These are phyloP conservation scores for Xylariaceae sp. DNA, from an alignment of 2,329 filamentous ascomycete species.

Conservation along the genomic window DNA sequence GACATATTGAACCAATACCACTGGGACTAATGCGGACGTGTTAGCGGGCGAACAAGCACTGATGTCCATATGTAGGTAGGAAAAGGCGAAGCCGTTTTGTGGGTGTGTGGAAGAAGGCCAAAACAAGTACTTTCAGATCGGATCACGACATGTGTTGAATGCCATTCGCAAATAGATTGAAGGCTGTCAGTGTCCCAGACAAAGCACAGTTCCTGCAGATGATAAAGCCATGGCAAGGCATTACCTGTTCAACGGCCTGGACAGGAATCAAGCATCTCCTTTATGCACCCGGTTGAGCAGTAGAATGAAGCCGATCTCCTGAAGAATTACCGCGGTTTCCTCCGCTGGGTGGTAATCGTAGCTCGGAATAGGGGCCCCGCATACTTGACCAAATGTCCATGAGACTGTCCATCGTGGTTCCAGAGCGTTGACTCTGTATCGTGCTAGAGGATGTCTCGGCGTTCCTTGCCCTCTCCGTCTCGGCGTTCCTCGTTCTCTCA, in stretches of 20 bases:
- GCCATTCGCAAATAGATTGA: background rate
- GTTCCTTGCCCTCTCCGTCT: conserved; percentile 26
- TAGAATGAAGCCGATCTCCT: conserved; percentile 28
- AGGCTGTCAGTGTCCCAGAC: background rate
- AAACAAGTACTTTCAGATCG: background rate
- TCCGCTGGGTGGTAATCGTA: conserved; percentile 40
- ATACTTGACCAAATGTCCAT: conserved; percentile 17
- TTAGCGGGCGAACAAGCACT: background rate
- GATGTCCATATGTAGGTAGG: background rate
- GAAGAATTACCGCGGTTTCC: conserved; percentile 18
- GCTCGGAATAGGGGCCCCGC: conserved; percentile 28
- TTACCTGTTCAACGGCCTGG: too few species aligned
- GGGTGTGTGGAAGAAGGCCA: background rate
- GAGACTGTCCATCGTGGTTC: conserved; percentile 13
- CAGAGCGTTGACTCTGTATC: conserved; percentile 8
- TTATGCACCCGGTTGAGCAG: conserved; percentile 32
- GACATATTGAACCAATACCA: background rate
- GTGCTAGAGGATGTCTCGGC: conserved; percentile 11
- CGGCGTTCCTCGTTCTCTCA: conserved; percentile 26
- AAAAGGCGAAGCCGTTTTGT: background rate
- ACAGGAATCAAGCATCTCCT: background rate
- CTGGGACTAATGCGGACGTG: background rate
- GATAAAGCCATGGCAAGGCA: background rate
- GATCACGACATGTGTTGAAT: background rate
- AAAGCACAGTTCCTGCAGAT: background rate